phyloP scores from a whole-genome alignment of 129 eudicot species.

The Pseudognaphalium luteoalbum region DNA sequence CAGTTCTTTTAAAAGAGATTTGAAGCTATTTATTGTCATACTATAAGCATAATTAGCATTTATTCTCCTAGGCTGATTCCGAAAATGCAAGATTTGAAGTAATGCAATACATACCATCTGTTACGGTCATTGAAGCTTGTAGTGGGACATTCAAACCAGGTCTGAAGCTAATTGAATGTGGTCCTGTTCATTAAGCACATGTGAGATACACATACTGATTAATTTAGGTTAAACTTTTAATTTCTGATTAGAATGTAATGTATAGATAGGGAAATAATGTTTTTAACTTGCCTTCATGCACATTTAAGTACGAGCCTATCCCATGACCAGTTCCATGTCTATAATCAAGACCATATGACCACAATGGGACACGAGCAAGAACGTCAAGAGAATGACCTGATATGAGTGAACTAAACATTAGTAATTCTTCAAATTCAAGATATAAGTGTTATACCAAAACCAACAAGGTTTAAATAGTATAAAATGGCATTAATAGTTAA shows the following conservation, averaged over 20 bases:
- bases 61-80: neutral
- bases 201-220: conserved; percentile 1
- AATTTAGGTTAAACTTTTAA: neutral
- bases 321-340: conserved; percentile 99
- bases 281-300: conserved; percentile 79
- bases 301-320: conserved; percentile 86
- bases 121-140: conserved; percentile 94
- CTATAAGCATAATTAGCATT: neutral
- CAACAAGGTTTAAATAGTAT: neutral
- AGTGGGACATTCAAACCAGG: conserved; percentile 79
- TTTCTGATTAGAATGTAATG: neutral
- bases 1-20: neutral
- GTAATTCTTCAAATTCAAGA: neutral
- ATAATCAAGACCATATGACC: conserved; percentile 97
- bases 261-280: neutral
- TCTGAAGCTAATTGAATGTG: conserved; percentile 88
- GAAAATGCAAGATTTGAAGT: neutral
- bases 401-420: neutral
- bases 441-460: neutral
- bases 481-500: neutral
- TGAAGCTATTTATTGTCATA: neutral
- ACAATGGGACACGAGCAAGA: conserved; percentile 96
- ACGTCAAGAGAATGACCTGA: conserved; percentile 86
- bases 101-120: conserved; percentile 62
- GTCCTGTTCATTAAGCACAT: conserved; percentile 52